A percentile compares a stretch with the other conserved stretches of the same genome.
Conservation (phyloP, 169 alveolate genomes). For the Cryptosporidium baileyi region DNA sequence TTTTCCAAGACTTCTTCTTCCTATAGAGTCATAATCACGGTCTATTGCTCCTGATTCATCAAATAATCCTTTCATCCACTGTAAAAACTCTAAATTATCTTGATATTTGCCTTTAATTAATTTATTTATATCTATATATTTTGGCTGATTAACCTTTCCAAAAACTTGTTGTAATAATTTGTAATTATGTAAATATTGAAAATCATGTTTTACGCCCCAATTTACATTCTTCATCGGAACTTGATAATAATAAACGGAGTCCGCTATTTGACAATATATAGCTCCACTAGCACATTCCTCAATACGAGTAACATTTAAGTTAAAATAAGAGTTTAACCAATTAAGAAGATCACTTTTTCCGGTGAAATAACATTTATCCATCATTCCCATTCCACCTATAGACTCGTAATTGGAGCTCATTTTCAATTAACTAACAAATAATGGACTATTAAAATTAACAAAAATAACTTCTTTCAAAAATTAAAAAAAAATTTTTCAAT, state of each 20-base stretch:
- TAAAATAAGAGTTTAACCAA: slow-evolving; percentile 87
- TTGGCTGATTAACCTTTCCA: slow-evolving; percentile 86
- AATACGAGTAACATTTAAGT: slow-evolving; percentile 86
- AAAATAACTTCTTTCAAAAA: background rate
- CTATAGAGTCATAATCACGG: slow-evolving; percentile 82
- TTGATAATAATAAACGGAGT: slow-evolving; percentile 85
- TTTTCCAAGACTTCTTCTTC: slow-evolving; percentile 76
- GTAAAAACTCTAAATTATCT: slow-evolving; percentile 95
- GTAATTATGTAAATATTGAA: slow-evolving; percentile 92
- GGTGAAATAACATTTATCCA: slow-evolving; percentile 89
- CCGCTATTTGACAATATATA: slow-evolving; percentile 91
- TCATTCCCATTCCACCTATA: slow-evolving; percentile 77
- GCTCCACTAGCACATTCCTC: slow-evolving; percentile 97
- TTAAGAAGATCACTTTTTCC: slow-evolving; percentile 88
- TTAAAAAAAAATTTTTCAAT: background rate
- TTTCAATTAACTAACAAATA: background rate
- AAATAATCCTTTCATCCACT: slow-evolving; percentile 96
- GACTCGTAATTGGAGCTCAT: slow-evolving; percentile 56
- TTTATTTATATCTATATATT: slow-evolving; percentile 90
- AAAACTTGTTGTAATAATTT: slow-evolving; percentile 93
- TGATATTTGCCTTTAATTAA: slow-evolving; percentile 92
- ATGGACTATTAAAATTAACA: background rate
- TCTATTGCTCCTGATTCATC: slow-evolving; percentile 84
- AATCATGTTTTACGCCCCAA: slow-evolving; percentile 95
- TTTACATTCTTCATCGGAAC: slow-evolving; percentile 88